Conservation (phyloP, 805 yeast species). For the Candida yuanshanica region DNA sequence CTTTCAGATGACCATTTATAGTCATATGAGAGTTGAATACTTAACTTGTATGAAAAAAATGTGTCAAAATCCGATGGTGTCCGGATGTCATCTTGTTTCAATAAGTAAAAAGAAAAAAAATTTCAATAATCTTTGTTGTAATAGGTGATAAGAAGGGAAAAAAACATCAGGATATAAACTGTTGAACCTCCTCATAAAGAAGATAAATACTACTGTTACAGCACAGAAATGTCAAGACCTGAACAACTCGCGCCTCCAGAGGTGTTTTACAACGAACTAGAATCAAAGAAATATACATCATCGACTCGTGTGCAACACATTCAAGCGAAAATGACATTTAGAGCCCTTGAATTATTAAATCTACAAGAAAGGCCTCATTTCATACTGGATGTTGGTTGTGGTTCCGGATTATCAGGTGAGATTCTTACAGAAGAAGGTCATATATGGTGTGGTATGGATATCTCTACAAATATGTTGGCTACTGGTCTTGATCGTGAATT, state of each 20-base stretch:
- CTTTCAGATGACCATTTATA: too few relatives aligned
- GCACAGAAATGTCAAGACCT: constrained; percentile 81
- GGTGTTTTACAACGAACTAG: constrained; percentile 85
- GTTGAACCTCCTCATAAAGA: too few relatives aligned
- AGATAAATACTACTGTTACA: neutral
- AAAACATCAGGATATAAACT: too few relatives aligned
- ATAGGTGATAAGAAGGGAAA: too few relatives aligned
- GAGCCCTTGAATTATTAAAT: constrained; percentile 85
- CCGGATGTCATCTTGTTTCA: too few relatives aligned
- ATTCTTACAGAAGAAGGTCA: constrained; percentile 91
- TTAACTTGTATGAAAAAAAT: too few relatives aligned
- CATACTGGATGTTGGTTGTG: constrained; percentile 91
- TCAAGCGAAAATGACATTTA: constrained; percentile 94
- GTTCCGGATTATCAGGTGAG: constrained; percentile 94
- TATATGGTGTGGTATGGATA: constrained; percentile 94
- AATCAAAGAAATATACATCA: constrained; percentile 83
- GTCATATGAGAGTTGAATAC: too few relatives aligned
- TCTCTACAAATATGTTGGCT: constrained; percentile 92
- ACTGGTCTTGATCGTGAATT: constrained; percentile 88
- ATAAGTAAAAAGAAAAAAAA: too few relatives aligned
- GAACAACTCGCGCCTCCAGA: constrained; percentile 97
- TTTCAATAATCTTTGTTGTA: too few relatives aligned
- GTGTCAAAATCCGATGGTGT: too few relatives aligned
- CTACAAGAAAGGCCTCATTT: constrained; percentile 53
- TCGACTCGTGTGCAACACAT: constrained; percentile 97